Evolutionary conservation across 345 rosid species (phyloP), one percentile per base, ranked within the genome.

Genomic region (Abelmoschus esculentus): DNA sequence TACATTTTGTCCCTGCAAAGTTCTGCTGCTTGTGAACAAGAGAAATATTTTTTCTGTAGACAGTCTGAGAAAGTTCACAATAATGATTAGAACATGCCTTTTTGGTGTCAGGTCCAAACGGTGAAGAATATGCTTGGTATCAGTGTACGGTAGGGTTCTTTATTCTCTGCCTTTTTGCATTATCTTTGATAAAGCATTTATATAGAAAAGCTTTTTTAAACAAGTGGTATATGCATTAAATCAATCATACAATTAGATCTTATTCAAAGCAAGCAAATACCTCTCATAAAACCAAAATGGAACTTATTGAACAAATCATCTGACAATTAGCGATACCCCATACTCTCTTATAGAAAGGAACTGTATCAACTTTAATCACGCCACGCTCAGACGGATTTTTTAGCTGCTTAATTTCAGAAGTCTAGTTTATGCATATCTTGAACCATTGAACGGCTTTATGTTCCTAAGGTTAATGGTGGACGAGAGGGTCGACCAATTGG

Each of bases 401-500:
- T 40, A 18, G 50, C 7, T 8, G 50, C 52, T 63, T 63, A 63
- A 40, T 63, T 53, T 38, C 19, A 3, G 10, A 31, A 34, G 19
- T 63, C 29, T 47, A 71, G 64, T 61, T 70, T 74, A 36, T 42
- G 29, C 53, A 13, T n/a, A 47, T 54, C 19, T 49, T 63, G 66
- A 40, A 40, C 14, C 47, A n/a, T 49, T 63, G 66, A 40, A 40
- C 14, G 57, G 42, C 70, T 50, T 63, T 31, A 22, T 12, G 42
- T 57, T 75, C 6, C 67, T 58, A 73, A 96, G 99, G 97, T 92
- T 68, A 87, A 79, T 69, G 99, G 99, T 19, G 99, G 98, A 42
- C 88, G 98, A 81, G 98, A 96, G 80, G 96, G 92, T 70, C 86
- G 99, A 69, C 96, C 92, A 54, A 87, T 92, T 70, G 97, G 98